Evolutionary conservation across 306 rosid species (phyloP).

Genomic region (Crataegus laevigata): DNA sequence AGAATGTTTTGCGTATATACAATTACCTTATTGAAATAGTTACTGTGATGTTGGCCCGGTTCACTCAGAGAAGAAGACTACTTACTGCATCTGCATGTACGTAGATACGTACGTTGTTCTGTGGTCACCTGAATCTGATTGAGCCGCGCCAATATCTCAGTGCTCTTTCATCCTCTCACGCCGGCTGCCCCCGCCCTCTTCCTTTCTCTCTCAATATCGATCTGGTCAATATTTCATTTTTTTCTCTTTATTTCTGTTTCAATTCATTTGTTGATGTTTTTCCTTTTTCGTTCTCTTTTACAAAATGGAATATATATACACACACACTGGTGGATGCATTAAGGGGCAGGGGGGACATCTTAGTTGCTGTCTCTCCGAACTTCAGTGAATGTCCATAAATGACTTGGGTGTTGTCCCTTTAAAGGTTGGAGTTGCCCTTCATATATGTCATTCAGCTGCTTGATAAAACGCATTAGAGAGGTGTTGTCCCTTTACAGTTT

Average conservation of each 20-base stretch:
- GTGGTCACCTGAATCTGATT: slow-evolving; percentile 18
- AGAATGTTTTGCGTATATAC: not conserved
- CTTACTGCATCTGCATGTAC: not conserved
- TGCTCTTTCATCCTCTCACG: slow-evolving; percentile 21
- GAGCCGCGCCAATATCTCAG: slow-evolving; percentile 54
- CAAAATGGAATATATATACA: no score
- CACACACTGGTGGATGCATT: no score
- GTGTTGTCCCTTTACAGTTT: no score
- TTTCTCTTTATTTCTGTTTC: not conserved
- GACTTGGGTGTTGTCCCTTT: no score
- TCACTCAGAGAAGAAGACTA: slow-evolving; percentile 25
- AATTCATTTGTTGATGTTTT: no score
- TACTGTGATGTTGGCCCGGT: slow-evolving; percentile 39
- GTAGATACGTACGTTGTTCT: not conserved
- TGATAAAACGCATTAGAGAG: no score
- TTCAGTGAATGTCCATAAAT: no score
- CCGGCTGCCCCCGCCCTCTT: not conserved
- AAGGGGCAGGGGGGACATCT: no score
- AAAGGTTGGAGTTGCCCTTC: no score
- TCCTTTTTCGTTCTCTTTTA: no score
- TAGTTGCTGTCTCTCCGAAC: no score
- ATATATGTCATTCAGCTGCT: no score
- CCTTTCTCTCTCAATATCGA: not conserved
- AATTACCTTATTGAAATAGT: slow-evolving; percentile 17
- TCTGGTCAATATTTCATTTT: not conserved